Percentiles rank a stretch among this genome's conserved stretches.
phyloP scores from a whole-genome alignment of 75 land plant species.

The Pinus albicaulis region DNA sequence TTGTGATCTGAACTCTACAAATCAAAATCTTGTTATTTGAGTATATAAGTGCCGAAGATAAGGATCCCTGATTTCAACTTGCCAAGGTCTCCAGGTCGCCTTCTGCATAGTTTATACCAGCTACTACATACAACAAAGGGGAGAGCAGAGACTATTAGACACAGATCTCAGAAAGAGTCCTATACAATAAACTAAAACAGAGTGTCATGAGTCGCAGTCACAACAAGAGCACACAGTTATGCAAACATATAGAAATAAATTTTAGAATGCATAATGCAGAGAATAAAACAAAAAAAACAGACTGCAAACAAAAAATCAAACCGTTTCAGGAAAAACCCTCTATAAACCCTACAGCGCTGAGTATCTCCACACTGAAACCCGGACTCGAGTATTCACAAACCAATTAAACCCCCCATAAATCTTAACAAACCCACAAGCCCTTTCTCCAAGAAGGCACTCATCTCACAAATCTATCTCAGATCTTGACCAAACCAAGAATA shows the following conservation, averaged over 20 bases:
- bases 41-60: not conserved
- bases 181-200: not conserved
- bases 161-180: not conserved
- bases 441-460: not conserved
- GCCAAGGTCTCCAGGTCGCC: conserved; percentile 3
- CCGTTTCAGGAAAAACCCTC: not conserved
- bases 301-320: not conserved
- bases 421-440: not conserved
- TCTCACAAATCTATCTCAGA: not conserved
- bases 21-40: not conserved
- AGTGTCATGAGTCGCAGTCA: not conserved
- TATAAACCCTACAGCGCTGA: not conserved
- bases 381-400: not conserved
- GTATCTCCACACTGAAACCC: not conserved
- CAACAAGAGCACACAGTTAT: not conserved
- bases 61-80: conserved; percentile 11
- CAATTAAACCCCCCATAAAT: not conserved
- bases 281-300: not conserved
- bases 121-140: not conserved
- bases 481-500: not conserved
- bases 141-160: not conserved
- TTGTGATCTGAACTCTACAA: not conserved
- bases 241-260: not conserved
- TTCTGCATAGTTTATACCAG: conserved; percentile 11
- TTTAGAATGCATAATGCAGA: not conserved